These are phyloP conservation scores for Pythium aristosporum DNA, from an alignment of 352 stramenopile genomes.

Conservation along the genomic window DNA sequence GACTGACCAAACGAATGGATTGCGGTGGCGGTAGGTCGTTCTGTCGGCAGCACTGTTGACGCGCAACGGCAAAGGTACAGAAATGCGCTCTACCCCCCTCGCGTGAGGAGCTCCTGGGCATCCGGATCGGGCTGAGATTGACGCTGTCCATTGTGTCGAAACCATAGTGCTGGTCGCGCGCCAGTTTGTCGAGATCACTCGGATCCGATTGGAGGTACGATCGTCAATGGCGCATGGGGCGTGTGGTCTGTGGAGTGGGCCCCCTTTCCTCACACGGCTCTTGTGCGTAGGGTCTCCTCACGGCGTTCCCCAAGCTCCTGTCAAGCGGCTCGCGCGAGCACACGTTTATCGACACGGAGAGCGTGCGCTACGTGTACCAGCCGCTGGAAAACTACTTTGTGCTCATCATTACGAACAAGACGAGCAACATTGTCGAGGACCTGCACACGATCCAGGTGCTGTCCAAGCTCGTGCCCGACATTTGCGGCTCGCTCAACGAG, in stretches of 20 bases:
- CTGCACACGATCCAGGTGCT: constrained; percentile 97
- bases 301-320: constrained; percentile 98
- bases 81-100: neutral
- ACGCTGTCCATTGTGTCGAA: neutral
- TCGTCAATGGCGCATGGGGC: neutral
- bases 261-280: no score
- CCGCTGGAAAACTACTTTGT: constrained; percentile 98
- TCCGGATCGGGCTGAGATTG: neutral
- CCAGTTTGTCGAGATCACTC: constrained; percentile 99
- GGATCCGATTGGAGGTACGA: constrained; percentile 94
- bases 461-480: constrained; percentile 96
- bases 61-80: constrained; percentile 92
- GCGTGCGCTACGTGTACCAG: constrained; percentile 98
- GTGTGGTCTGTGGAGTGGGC: neutral
- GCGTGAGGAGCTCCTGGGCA: neutral
- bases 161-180: constrained; percentile 92
- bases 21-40: constrained; percentile 80
- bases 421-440: constrained; percentile 99
- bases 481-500: constrained; percentile 93
- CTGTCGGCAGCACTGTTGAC: constrained; percentile 94
- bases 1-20: no score
- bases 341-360: constrained; percentile 99
- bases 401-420: constrained; percentile 99
- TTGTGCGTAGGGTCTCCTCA: constrained; percentile 87
- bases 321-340: constrained; percentile 93